These are phyloP conservation scores for Diophrys sp. DNA, from an alignment of 73 alveolate species.

Conservation along the genomic window DNA sequence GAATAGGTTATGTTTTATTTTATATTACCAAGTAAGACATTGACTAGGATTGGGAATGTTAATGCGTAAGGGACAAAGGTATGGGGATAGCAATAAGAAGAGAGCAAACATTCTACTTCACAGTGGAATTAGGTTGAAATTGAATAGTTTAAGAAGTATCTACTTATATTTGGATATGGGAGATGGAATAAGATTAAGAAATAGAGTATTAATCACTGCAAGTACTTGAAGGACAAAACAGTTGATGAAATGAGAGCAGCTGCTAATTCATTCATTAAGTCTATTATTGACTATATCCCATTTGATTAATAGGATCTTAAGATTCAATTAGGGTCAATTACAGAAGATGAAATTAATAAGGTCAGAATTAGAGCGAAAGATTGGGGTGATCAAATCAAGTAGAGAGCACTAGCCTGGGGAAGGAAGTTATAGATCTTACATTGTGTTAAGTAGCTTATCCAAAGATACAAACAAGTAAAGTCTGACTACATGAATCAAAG, in stretches of 20 bases:
- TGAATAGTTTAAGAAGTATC: slow-evolving; percentile 58
- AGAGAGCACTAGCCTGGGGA: slow-evolving; percentile 97
- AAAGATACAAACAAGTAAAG: too few species aligned
- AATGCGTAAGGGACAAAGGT: too few species aligned
- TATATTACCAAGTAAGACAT: too few species aligned
- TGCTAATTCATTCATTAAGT: slow-evolving; percentile 89
- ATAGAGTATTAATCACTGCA: slow-evolving; percentile 43
- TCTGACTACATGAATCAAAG: too few species aligned
- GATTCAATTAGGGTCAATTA: too few species aligned
- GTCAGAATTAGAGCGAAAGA: too few species aligned
- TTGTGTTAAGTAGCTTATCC: too few species aligned
- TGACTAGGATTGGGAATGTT: too few species aligned
- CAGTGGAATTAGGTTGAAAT: slow-evolving; percentile 45
- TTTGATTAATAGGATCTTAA: slow-evolving; percentile 83
- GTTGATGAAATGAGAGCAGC: slow-evolving; percentile 88
- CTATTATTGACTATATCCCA: slow-evolving; percentile 76
- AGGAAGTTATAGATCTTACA: slow-evolving; percentile 88
- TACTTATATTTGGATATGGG: slow-evolving; percentile 87
- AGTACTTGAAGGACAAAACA: slow-evolving; percentile 63
- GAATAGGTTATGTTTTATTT: too few species aligned
- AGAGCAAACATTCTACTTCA: slow-evolving; percentile 52
- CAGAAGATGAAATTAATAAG: too few species aligned
- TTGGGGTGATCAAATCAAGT: slow-evolving; percentile 93
- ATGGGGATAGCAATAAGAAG: slow-evolving; percentile 37
- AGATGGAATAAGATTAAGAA: slow-evolving; percentile 86